Evolutionary conservation across 2,329 filamentous ascomycete species (phyloP), one percentile per base, ranked within the genome.

Genomic region (Ophiognomonia clavigignenti-juglandacearum): DNA sequence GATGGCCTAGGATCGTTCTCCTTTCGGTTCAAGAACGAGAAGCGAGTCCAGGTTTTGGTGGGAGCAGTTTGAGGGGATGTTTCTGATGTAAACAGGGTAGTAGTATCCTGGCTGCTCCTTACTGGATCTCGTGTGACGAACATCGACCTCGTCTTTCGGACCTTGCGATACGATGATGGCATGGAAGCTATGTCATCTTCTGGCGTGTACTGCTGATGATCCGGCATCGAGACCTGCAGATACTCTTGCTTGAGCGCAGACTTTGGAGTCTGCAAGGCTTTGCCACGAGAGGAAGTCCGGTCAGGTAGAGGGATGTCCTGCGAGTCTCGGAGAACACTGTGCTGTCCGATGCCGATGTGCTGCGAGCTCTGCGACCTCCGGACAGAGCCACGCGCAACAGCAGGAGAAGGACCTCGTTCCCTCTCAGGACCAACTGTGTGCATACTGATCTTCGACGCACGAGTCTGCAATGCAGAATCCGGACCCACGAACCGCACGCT

Each of bases 111-210:
- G 11, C 41, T 50, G 8, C 19, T 39, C 6, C 51, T 53, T 18
- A 40, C 45, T 0, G 38, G 35, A 10, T 59, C 53, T 2, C 65
- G 64, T 3, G 64, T 59, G 10, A 65, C 62, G 51, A 76, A 69
- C 73, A 80, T 74, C 0, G 79, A 82, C 48, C 66, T 74, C 1
- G 78, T 78, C 55, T 74, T 78, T 36, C 75, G 74, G 35, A 82
- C 60, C 23, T 66, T 70, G 39, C 71, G 68, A 53, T 70, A 75
- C 0, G 74, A 74, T 2, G 70, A 72, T 13, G 71, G 69, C 24
- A 65, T 65, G 3, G 75, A 75, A 2, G 66, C 67, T 26, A 70
- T 59, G 43, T 74, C 69, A 47, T 78, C 72, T 48, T 77, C 71
- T 1, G 66, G 66, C 4, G 67, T 71, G 56, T 72, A 75, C 45